A percentile compares a stretch with the other conserved stretches of the same genome.
These are phyloP conservation scores for Chaetothyriales sp. DNA, from an alignment of 2,329 filamentous ascomycete species.

Conservation along the genomic window DNA sequence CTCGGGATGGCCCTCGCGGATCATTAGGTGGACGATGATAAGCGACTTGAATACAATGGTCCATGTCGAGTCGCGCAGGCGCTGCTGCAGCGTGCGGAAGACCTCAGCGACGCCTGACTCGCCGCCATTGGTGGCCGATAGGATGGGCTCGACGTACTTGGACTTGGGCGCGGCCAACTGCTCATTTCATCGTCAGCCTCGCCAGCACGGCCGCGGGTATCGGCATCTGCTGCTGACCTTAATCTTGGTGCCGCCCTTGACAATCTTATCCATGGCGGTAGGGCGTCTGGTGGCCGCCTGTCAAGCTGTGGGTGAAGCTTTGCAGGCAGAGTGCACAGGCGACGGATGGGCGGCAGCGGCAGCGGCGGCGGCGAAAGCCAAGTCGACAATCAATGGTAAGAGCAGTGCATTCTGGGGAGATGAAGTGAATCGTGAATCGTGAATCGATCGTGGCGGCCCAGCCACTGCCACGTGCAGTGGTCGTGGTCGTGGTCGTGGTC, in stretches of 20 bases:
- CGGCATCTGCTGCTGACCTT: constrained; percentile 48
- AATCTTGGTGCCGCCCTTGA: constrained; percentile 96
- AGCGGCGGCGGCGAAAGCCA: too few species aligned
- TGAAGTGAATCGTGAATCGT: neutral
- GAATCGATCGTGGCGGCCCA: neutral
- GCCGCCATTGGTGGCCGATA: constrained; percentile 85
- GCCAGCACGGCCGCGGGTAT: neutral
- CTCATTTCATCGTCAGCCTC: constrained; percentile 17
- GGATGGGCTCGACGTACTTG: constrained; percentile 97
- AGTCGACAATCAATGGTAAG: neutral
- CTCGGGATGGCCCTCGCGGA: constrained; percentile 82
- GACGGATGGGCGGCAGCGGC: neutral
- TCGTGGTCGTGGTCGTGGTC: neutral
- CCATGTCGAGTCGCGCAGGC: constrained; percentile 92
- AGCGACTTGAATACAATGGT: constrained; percentile 98
- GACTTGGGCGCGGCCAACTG: constrained; percentile 93
- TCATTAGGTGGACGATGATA: constrained; percentile 94
- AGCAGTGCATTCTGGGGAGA: neutral
- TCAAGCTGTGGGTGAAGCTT: neutral
- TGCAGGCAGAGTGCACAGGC: neutral
- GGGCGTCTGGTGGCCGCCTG: neutral
- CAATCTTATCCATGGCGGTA: constrained; percentile 85
- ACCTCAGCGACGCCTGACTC: constrained; percentile 92
- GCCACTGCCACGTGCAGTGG: neutral
- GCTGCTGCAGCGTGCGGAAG: constrained; percentile 78